Conservation (phyloP, 2,329 filamentous ascomycete genomes). For the Diaporthe nobilis region DNA sequence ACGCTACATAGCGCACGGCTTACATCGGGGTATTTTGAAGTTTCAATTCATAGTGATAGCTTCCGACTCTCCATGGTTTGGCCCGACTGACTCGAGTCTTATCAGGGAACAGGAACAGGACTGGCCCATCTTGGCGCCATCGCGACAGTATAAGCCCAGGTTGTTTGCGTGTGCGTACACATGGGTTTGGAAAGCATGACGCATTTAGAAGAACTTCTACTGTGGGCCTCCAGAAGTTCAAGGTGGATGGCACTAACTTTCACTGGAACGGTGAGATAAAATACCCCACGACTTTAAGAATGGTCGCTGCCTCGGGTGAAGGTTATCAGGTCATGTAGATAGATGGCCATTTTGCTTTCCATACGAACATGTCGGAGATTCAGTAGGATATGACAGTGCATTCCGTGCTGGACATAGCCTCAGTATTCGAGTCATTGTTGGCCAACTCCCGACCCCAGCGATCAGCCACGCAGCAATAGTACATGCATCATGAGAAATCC, state of each 20-base stretch:
- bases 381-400: background rate
- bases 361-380: background rate
- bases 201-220: too few relatives aligned
- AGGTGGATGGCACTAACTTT: too few relatives aligned
- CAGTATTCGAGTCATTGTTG: background rate
- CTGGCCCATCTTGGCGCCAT: background rate
- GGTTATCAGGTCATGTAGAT: too few relatives aligned
- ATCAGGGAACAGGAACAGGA: background rate
- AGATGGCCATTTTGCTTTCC: too few relatives aligned
- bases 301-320: too few relatives aligned
- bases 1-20: background rate
- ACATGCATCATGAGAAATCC: background rate
- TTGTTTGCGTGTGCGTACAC: background rate
- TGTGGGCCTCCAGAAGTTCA: too few relatives aligned
- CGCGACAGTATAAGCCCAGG: background rate
- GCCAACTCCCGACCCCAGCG: background rate
- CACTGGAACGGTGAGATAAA: too few relatives aligned
- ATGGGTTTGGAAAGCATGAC: background rate
- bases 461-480: too few relatives aligned
- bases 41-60: background rate
- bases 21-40: background rate
- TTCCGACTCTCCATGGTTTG: background rate
- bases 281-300: too few relatives aligned
- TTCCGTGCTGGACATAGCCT: background rate
- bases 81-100: background rate